phyloP scores from a whole-genome alignment of 345 rosid species.

The Populus deltoides region DNA sequence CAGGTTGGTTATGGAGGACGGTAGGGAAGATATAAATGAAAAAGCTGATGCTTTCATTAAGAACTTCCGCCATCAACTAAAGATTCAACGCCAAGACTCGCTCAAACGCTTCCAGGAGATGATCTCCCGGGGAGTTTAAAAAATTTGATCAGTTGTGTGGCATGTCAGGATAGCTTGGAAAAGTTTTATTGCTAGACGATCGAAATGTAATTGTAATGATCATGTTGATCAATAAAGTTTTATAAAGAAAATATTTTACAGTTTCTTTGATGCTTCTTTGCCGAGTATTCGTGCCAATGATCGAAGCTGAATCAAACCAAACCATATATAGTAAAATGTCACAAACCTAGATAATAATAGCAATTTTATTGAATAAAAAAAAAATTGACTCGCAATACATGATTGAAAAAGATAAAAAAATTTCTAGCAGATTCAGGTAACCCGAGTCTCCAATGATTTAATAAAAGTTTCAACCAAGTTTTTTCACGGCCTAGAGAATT shows the following conservation, averaged over 20 bases:
- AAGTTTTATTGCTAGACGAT: not conserved
- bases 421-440: too few species aligned
- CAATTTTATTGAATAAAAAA: too few species aligned
- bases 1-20: not conserved
- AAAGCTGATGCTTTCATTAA: conserved; percentile 34
- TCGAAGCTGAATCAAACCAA: not conserved
- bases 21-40: conserved; percentile 28
- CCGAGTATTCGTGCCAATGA: not conserved
- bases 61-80: conserved; percentile 33
- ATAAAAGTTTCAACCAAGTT: too few species aligned
- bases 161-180: not conserved
- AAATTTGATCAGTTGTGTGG: not conserved
- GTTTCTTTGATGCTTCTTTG: not conserved
- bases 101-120: conserved; percentile 28
- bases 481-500: too few species aligned
- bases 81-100: conserved; percentile 35
- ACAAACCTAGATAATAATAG: too few species aligned
- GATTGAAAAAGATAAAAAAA: too few species aligned
- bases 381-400: too few species aligned
- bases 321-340: too few species aligned
- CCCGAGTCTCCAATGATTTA: too few species aligned
- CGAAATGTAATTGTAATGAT: not conserved
- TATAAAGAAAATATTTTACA: not conserved
- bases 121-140: conserved; percentile 22
- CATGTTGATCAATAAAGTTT: not conserved